Conservation (phyloP, 306 rosid species). For the Hippophae gyantsensis region DNA sequence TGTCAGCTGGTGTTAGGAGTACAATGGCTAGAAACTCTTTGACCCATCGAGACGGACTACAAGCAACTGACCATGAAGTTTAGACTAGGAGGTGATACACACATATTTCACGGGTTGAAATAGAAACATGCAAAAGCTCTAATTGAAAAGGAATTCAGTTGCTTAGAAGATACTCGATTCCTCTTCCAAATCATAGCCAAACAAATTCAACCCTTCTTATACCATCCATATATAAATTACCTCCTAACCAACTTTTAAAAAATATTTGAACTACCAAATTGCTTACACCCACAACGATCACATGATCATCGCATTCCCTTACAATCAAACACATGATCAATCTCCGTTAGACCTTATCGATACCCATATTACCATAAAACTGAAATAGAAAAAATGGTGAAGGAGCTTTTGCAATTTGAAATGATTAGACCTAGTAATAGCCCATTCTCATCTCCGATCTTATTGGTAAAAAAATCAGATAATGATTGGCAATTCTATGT, state of each 20-base stretch:
- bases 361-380: neutral
- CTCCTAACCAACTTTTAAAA: too few relatives aligned
- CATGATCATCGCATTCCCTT: neutral
- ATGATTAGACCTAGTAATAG: neutral
- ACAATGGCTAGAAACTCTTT: neutral
- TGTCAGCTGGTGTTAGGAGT: neutral
- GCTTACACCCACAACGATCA: neutral
- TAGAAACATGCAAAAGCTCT: neutral
- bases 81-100: neutral
- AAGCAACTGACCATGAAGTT: neutral
- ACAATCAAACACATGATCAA: neutral
- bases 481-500: neutral
- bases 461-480: neutral
- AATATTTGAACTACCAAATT: too few relatives aligned
- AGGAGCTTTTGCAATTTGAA: neutral
- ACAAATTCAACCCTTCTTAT: too few relatives aligned
- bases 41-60: neutral
- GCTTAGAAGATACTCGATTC: too few relatives aligned
- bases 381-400: neutral
- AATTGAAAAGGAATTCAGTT: neutral
- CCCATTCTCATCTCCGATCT: neutral
- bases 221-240: too few relatives aligned
- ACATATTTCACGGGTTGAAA: neutral
- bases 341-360: neutral
- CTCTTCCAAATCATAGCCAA: too few relatives aligned